These are phyloP conservation scores for Naematelia aurantialba DNA, from an alignment of 768 basidiomycete genomes.

Conservation along the genomic window DNA sequence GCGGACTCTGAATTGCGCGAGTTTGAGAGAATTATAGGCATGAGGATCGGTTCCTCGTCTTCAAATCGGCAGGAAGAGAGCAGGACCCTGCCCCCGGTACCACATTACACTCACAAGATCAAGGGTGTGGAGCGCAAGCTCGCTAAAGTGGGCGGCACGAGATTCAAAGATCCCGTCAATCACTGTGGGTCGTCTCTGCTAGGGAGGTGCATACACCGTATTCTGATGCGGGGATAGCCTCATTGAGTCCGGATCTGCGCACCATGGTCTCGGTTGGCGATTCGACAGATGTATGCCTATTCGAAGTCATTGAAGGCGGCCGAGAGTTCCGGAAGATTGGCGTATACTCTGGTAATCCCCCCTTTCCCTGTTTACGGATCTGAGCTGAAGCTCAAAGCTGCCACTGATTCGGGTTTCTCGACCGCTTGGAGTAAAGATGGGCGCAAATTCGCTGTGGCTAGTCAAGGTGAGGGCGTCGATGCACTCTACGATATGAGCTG, in stretches of 20 bases:
- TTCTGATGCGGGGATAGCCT: constrained; percentile 58
- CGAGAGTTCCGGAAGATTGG: constrained; percentile 61
- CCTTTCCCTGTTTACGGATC: no score
- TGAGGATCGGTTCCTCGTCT: constrained; percentile 8
- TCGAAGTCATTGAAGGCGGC: constrained; percentile 66
- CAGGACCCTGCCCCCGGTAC: no score
- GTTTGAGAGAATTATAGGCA: constrained; percentile 21
- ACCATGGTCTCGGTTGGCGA: constrained; percentile 88
- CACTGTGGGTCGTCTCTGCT: constrained; percentile 37
- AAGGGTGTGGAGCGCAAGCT: constrained; percentile 25
- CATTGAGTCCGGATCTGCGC: constrained; percentile 81
- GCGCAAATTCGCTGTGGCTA: constrained; percentile 48
- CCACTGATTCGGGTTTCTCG: constrained; percentile 46
- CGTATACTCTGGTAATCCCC: constrained; percentile 55
- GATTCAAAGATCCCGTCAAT: constrained; percentile 44
- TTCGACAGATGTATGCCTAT: constrained; percentile 77
- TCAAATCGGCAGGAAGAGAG: constrained; percentile 2
- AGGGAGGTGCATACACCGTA: no score
- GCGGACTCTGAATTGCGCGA: no score
- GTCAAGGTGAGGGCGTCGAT: constrained; percentile 45
- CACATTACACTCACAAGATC: no score
- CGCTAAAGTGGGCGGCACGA: constrained; percentile 38
- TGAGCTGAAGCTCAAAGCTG: constrained; percentile 27
- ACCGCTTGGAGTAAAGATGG: constrained; percentile 49
- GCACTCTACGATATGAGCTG: neutral